Evolutionary conservation across 768 basidiomycete genomes (phyloP), one percentile per base, ranked within the genome.

Genomic region (Collybia sordida): DNA sequence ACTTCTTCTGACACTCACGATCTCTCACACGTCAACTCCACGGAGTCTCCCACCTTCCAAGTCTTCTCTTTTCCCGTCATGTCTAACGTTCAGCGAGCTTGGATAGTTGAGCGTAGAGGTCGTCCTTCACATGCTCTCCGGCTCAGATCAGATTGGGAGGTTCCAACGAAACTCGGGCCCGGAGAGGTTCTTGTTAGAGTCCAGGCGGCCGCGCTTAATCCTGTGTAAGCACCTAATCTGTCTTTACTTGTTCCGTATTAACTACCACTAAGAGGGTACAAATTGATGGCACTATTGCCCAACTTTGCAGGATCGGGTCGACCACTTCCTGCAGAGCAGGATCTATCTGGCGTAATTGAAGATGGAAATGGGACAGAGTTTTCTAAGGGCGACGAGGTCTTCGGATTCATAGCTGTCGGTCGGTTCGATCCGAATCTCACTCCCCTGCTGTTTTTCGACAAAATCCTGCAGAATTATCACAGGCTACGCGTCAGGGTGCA

Each of bases 291-390:
- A 15, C 1, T 66, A 1, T 12, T 78, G 12, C 84, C 84, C 8
- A 75, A 72, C 36, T 69, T 78, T 42, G 49, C 51, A 1, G 11
- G 83, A 7, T 66, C 70, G 2, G 63, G 60, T 7, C 70, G 80
- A 21, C 85, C 86, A 1, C 66, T 75, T 24, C 67, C 80, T 1
- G 72, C 82, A 23, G 88, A 85, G 56, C 60, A 73, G 45, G 90
- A 92, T 57, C 64, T 89, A 23, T 66, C 85, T 0, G 90, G 90
- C 3, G 68, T 79, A 4, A 66, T 92, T 11, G 81, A 78, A 14
- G 77, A 81, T 49, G 64, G 74, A 0, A 82, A 82, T 53, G 77
- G 72, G 17, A 72, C 80, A 0, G 69, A 70, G 5, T 82, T 85
- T 58, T 65, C 69, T 2, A 61, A 66, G 2, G 88, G 89, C 1